Base-by-base conservation (phyloP, 257 asterid species). In the Solanum lycopersicoides region DNA sequence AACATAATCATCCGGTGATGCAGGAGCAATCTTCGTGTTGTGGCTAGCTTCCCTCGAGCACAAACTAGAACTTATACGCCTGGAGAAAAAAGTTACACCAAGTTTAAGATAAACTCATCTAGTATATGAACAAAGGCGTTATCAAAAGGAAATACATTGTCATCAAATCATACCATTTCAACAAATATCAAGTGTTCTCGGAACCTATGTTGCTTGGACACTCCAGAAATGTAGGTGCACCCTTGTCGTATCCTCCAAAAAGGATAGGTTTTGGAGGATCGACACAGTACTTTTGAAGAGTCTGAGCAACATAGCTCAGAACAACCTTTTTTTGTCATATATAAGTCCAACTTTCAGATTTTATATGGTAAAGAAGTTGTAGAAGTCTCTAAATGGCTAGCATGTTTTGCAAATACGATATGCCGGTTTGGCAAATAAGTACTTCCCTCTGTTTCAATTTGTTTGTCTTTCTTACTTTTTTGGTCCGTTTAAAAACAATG, bases 1-100 rank as follows among this genome's bases (percentile, higher is more conserved):
- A 65, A 25, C 66, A 71, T 87, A 89, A 88, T 87, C 93, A 16
- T 91, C 94, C 30, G 94, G 92, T 68, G 95, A 92, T 68, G 92
- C 93, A 14, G 94, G 95, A 20, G 94, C 93, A 84, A 92, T 91
- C 91, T 92, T 95, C 89, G 89, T 91, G 66, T 91, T 91, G 60
- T 92, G 93, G 89, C 90, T 94, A 14, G 95, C 86, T 89, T 93
- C 98, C 92, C 88, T 89, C 42, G 89, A 4, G 80, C 84, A 85
- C 72, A 90, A 84, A 88, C 66, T 91, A 37, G 93, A 92, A 83
- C 91, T 92, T 76, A 83, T 85, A 63, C 80, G 91, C 88, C 98
- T 96, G 93, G 35, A 90, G 88, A 72, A 66, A 47, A 87, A 18
- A 30, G 56, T 53, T 50, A 13, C 10, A 7, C 37, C 63, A 25